A percentile compares a stretch with the other conserved stretches of the same genome.
phyloP scores from a whole-genome alignment of 768 basidiomycete genomes.

The Dioszegia aurantiaca region DNA sequence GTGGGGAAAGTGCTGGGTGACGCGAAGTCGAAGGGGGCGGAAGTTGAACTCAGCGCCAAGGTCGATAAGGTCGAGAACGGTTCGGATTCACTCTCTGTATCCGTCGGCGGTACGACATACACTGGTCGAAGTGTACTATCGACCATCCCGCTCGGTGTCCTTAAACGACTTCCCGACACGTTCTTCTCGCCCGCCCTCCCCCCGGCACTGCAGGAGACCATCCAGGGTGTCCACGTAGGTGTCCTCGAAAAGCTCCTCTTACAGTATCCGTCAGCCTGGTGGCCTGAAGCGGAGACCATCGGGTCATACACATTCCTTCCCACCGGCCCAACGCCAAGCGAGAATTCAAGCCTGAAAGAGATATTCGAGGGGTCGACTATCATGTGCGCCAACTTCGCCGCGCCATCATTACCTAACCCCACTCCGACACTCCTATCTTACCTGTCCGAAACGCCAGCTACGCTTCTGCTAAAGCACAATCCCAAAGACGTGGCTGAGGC shows the following conservation, averaged over 20 bases:
- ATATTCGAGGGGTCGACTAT: slow-evolving; percentile 40
- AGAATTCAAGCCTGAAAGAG: slow-evolving; percentile 27
- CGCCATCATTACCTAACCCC: slow-evolving; percentile 25
- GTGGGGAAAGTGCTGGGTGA: slow-evolving; percentile 33
- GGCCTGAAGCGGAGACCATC: slow-evolving; percentile 36
- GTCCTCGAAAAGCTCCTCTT: slow-evolving; percentile 47
- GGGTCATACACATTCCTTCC: slow-evolving; percentile 50
- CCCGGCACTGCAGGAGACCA: slow-evolving; percentile 24
- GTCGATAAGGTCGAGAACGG: slow-evolving; percentile 24
- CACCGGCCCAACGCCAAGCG: slow-evolving; percentile 16
- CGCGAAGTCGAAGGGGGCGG: slow-evolving; percentile 26
- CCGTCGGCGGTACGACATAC: slow-evolving; percentile 17
- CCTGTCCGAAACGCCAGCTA: slow-evolving; percentile 46
- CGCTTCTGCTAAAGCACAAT: slow-evolving; percentile 24
- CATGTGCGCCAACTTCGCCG: slow-evolving; percentile 38
- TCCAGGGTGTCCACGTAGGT: slow-evolving; percentile 43
- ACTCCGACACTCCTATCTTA: slow-evolving; percentile 45
- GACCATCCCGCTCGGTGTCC: slow-evolving; percentile 46
- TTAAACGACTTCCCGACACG: slow-evolving; percentile 26
- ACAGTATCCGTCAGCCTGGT: slow-evolving; percentile 45
- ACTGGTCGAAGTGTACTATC: slow-evolving; percentile 34
- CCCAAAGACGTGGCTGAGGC: slow-evolving; percentile 34
- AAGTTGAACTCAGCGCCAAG: slow-evolving; percentile 25
- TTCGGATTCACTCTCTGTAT: slow-evolving; percentile 15
- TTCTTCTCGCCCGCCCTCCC: slow-evolving; percentile 42